A percentile compares a stretch with the other conserved stretches of the same genome.
Evolutionary conservation across 805 yeast genomes (phyloP).

Genomic region (Candida parachauliodes): DNA sequence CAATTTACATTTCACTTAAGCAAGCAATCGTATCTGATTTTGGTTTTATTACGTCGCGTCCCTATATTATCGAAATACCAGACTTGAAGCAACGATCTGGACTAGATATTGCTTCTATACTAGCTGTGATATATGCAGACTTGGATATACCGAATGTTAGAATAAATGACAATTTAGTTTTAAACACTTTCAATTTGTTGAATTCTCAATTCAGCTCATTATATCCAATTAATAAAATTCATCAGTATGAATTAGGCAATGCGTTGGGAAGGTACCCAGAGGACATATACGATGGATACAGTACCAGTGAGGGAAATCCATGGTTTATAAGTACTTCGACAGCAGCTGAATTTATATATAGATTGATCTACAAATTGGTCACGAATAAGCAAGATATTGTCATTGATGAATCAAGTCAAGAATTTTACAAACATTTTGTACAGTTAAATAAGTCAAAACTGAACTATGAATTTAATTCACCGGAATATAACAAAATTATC

Average conservation of each 20-base stretch:
- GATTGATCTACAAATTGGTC: conserved; percentile 46
- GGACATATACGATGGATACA: conserved; percentile 78
- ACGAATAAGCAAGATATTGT: conserved; percentile 40
- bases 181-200: conserved; percentile 62
- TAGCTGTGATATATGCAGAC: conserved; percentile 50
- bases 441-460: not conserved
- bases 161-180: conserved; percentile 51
- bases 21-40: conserved; percentile 19
- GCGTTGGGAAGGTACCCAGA: conserved; percentile 93
- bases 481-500: conserved; percentile 46
- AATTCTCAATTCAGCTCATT: conserved; percentile 66
- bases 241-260: conserved; percentile 44
- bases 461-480: conserved; percentile 31
- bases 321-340: conserved; percentile 83
- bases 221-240: conserved; percentile 67
- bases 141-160: conserved; percentile 33
- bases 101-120: conserved; percentile 70
- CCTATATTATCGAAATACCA: conserved; percentile 73
- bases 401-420: conserved; percentile 26
- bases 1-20: conserved; percentile 31
- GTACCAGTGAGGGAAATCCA: conserved; percentile 79
- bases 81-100: conserved; percentile 55
- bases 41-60: conserved; percentile 38
- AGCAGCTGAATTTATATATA: conserved; percentile 62
- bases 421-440: conserved; percentile 31